Percentiles rank a stretch among this genome's conserved stretches.
Evolutionary conservation across 2,329 filamentous ascomycete genomes (phyloP).

Genomic region (Fonsecaea pedrosoi): DNA sequence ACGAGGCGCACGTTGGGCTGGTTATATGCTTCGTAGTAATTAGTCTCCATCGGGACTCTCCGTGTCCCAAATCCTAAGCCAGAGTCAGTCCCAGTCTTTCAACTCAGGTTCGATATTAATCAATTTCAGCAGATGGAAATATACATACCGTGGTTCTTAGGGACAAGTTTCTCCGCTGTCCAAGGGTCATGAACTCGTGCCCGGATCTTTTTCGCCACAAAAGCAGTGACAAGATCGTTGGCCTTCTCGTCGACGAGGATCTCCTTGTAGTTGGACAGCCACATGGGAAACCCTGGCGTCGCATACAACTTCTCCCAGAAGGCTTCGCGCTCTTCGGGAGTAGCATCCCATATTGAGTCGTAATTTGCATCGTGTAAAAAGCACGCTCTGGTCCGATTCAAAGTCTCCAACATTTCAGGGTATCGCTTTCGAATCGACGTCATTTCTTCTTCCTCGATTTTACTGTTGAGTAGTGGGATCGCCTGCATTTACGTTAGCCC

Average conservation of each 20-base stretch:
- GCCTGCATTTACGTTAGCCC: no score
- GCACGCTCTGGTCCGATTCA: no score
- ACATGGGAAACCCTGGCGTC: conserved; percentile 61
- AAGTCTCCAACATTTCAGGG: conserved; percentile 2
- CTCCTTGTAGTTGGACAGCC: conserved; percentile 60
- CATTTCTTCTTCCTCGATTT: conserved; percentile 59
- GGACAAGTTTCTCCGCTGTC: conserved; percentile 61
- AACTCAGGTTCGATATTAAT: no score
- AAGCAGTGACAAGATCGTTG: conserved; percentile 60
- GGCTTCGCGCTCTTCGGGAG: conserved; percentile 46
- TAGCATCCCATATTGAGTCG: conserved; percentile 9
- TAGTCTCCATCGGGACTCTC: conserved; percentile 55
- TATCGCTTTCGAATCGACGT: conserved; percentile 40
- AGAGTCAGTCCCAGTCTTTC: no score
- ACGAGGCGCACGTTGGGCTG: conserved; percentile 55
- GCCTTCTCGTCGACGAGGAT: conserved; percentile 53
- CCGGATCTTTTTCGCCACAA: conserved; percentile 61
- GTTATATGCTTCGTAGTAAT: conserved; percentile 60
- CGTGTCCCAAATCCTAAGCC: conserved; percentile 46
- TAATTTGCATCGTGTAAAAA: no score
- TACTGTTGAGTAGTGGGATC: conserved; percentile 43
- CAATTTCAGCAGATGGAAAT: no score
- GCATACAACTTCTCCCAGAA: conserved; percentile 58
- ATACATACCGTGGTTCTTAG: conserved; percentile 52
- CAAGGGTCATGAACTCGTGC: conserved; percentile 58